phyloP scores from a whole-genome alignment of 805 yeast genomes.

The Saccharomyces paradoxus region DNA sequence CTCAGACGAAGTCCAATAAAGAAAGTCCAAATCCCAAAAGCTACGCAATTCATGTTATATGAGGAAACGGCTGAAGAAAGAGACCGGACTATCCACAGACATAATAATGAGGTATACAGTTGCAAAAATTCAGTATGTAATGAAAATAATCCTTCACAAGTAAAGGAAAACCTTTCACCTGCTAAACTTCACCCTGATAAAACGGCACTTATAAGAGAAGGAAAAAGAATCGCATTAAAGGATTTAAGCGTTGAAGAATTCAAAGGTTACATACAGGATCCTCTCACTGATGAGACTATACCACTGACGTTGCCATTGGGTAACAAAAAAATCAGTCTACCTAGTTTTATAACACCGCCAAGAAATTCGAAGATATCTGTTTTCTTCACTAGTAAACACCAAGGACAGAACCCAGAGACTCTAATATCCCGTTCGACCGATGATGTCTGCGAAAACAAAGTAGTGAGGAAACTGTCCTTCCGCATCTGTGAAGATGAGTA shows the following conservation, averaged over 20 bases:
- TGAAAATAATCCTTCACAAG: not conserved
- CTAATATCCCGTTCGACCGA: constrained; percentile 15
- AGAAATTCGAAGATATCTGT: constrained; percentile 6
- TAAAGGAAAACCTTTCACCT: not conserved
- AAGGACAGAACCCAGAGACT: not conserved
- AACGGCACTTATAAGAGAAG: not conserved
- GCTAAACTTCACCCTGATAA: not conserved
- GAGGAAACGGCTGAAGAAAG: not conserved
- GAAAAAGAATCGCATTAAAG: constrained; percentile 6
- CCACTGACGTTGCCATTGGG: constrained; percentile 14
- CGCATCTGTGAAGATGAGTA: constrained; percentile 10
- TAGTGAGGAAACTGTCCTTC: constrained; percentile 16
- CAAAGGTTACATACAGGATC: constrained; percentile 10
- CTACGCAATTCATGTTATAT: not conserved
- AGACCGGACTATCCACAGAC: not conserved
- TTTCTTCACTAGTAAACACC: not conserved
- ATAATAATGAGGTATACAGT: not conserved
- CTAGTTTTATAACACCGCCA: constrained; percentile 20
- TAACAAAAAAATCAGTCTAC: constrained; percentile 8
- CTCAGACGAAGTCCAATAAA: not conserved
- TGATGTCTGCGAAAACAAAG: constrained; percentile 16
- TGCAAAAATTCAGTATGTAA: not conserved
- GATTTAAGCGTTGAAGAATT: constrained; percentile 12
- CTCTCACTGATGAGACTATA: constrained; percentile 3
- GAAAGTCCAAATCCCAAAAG: not conserved